A percentile compares a stretch with the other conserved stretches of the same genome.
Evolutionary conservation across 2,329 filamentous ascomycete species (phyloP).

Genomic region (Dactylellina drechsleri): DNA sequence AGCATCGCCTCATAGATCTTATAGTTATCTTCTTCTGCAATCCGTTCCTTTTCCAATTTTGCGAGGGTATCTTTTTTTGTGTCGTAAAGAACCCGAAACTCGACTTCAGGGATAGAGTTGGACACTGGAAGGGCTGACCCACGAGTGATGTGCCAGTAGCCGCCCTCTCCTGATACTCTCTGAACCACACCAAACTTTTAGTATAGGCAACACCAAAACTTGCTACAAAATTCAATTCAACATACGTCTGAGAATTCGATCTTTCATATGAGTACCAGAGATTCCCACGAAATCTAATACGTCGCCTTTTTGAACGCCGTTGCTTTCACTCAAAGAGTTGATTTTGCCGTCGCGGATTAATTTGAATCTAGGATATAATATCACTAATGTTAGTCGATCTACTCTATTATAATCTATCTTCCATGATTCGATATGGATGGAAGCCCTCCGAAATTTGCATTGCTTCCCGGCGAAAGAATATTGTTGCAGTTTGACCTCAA

Average conservation of each 20-base stretch:
- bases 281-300: constrained; percentile 34
- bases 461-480: too few relatives aligned
- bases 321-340: constrained; percentile 1
- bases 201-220: neutral
- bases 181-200: constrained; percentile 29
- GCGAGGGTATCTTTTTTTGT: constrained; percentile 1
- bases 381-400: too few relatives aligned
- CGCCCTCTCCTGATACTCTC: constrained; percentile 15
- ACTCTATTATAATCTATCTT: too few relatives aligned
- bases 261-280: neutral
- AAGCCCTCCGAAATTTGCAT: too few relatives aligned
- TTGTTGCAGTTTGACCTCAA: too few relatives aligned
- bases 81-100: constrained; percentile 26
- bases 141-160: constrained; percentile 30
- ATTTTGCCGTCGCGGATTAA: constrained; percentile 17
- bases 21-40: constrained; percentile 29
- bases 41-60: too few relatives aligned
- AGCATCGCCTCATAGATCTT: constrained; percentile 25
- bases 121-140: constrained; percentile 17
- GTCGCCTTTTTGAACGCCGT: constrained; percentile 12
- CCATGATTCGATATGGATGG: too few relatives aligned
- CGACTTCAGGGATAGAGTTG: constrained; percentile 18
- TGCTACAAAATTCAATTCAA: neutral
- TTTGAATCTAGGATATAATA: constrained; percentile 31
- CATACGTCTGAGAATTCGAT: constrained; percentile 37